phyloP scores from a whole-genome alignment of 371 early-diverging fungal genomes.

The Vittaforma corneae region DNA sequence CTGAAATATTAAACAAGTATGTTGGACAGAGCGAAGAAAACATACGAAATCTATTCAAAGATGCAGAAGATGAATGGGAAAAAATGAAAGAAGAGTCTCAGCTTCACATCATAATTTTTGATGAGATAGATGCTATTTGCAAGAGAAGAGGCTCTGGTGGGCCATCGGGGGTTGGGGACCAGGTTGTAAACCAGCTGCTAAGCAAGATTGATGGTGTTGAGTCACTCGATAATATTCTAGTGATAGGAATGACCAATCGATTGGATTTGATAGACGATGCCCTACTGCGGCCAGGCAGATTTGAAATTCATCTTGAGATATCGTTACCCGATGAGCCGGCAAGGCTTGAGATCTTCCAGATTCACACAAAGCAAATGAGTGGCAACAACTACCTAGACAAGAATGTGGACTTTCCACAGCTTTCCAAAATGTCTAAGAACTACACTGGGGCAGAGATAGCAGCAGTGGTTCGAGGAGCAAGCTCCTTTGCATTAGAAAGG shows the following conservation, averaged over 20 bases:
- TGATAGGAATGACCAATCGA: slow-evolving; percentile 92
- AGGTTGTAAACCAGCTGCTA: slow-evolving; percentile 85
- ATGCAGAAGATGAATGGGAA: slow-evolving; percentile 80
- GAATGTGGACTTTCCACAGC: slow-evolving; percentile 74
- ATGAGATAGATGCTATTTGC: slow-evolving; percentile 94
- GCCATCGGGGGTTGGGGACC: slow-evolving; percentile 65
- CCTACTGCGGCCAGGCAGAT: slow-evolving; percentile 88
- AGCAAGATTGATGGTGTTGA: slow-evolving; percentile 94
- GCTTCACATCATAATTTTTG: slow-evolving; percentile 81
- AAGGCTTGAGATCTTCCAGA: slow-evolving; percentile 62
- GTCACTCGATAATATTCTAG: slow-evolving; percentile 62
- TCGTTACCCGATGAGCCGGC: slow-evolving; percentile 63
- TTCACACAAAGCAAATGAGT: slow-evolving; percentile 74
- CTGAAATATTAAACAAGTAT: slow-evolving; percentile 94
- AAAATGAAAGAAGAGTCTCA: slow-evolving; percentile 81
- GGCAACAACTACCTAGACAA: slow-evolving; percentile 70
- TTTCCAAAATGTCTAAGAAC: slow-evolving; percentile 85
- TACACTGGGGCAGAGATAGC: slow-evolving; percentile 97
- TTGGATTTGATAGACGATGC: slow-evolving; percentile 88
- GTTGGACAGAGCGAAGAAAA: slow-evolving; percentile 97
- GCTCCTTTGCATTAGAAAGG: slow-evolving; percentile 93
- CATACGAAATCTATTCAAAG: slow-evolving; percentile 85
- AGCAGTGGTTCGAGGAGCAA: slow-evolving; percentile 87
- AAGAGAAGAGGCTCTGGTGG: slow-evolving; percentile 62
- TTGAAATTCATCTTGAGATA: slow-evolving; percentile 87